Evolutionary conservation across 1,284 basidiomycete genomes (phyloP).

Genomic region (Leccinum pachyderme): DNA sequence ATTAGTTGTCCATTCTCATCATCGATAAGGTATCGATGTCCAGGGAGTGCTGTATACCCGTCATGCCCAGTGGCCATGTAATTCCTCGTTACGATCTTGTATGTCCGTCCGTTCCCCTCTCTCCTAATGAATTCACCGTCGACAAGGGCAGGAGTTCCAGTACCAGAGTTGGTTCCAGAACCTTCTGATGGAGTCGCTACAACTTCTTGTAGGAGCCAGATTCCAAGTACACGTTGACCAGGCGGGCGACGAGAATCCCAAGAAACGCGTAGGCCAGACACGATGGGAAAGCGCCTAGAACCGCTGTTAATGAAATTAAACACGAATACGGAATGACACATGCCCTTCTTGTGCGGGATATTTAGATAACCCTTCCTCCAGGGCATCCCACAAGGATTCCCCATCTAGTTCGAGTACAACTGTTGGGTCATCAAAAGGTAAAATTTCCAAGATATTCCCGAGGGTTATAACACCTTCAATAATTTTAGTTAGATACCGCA

Average conservation of each 20-base stretch:
- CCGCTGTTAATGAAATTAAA: conserved; percentile 2
- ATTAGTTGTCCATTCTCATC: conserved; percentile 84
- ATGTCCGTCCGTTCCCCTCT: conserved; percentile 55
- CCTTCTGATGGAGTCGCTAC: conserved; percentile 40
- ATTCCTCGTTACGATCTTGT: conserved; percentile 75
- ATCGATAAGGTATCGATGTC: conserved; percentile 72
- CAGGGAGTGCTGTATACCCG: conserved; percentile 73
- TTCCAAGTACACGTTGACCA: conserved; percentile 68
- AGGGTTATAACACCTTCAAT: conserved; percentile 68
- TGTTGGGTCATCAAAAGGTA: conserved; percentile 87
- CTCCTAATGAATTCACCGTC: conserved; percentile 57
- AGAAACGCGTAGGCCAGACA: conserved; percentile 82
- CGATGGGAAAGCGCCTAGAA: conserved; percentile 79
- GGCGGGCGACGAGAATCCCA: conserved; percentile 82
- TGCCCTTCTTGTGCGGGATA: conserved; percentile 93
- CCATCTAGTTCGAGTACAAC: conserved; percentile 86
- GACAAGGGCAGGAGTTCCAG: conserved; percentile 40
- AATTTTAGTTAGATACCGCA: neutral
- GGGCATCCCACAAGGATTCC: conserved; percentile 74
- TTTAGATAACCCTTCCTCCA: conserved; percentile 73
- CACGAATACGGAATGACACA: conserved; percentile 15
- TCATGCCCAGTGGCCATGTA: conserved; percentile 82
- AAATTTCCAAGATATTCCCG: conserved; percentile 82
- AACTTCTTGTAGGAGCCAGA: conserved; percentile 62
- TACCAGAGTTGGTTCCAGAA: conserved; percentile 36